Base-by-base conservation (phyloP, 2,329 filamentous ascomycete genomes). In the Nigrospora osmanthi region DNA sequence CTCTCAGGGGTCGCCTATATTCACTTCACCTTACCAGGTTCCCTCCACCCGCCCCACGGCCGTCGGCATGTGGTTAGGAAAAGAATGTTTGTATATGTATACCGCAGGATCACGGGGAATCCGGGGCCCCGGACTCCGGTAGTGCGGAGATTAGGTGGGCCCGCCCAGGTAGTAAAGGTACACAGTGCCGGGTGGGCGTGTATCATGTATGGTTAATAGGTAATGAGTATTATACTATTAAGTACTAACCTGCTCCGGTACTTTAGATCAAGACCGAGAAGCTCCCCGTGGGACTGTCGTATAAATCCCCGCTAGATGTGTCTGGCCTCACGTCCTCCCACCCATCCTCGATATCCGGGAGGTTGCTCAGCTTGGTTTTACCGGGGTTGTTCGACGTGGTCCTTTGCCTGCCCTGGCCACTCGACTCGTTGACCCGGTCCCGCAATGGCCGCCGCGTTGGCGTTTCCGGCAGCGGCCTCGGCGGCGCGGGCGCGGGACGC, bases 321-420 rank as follows among this genome's bases (percentile, higher is more conserved):
- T 40, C 43, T 13, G 43, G 46, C 37, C 39, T 34, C 11, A 46
- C 32, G n/a, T 45, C 46, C 28, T 48, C 46, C 46, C 46, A 48
- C 4, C 32, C 39, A 33, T 48, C 46, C 33, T 48, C 46, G 11
- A 31, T 42, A 10, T 44, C 39, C 13, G 38, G 17, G 15, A 16
- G 37, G 13, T 38, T 40, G 34, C 42, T 44, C 37, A 16, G 28
- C 14, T 13, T 34, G 31, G 34, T 43, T 35, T 40, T 46, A 36
- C 42, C 35, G 9, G 38, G 39, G 17, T 34, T 38, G 15, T 38
- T 40, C 11, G 23, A 35, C 34, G 39, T 30, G 19, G 40, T 40
- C n/a, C 39, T 40, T 34, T 32, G 13, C 10, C 30, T 32, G 10
- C 14, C 16, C n/a, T 13, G 11, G 6, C n/a, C 28, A 13, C 34